Evolutionary conservation across 1,139 yeast species (phyloP).

Genomic region (Eremothecium gossypii): DNA sequence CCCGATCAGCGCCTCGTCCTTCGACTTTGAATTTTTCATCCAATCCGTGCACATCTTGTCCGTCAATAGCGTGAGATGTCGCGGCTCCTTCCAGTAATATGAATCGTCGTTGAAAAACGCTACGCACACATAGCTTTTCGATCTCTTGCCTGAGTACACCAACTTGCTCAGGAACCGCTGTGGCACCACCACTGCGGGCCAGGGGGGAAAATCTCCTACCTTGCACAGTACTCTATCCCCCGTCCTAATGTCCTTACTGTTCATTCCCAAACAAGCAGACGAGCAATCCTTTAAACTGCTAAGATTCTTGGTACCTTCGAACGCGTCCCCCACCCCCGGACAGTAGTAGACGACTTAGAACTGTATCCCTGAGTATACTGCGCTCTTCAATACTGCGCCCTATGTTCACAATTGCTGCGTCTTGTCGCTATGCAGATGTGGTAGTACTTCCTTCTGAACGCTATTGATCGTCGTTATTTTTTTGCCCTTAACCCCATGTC

Average conservation of each 20-base stretch:
- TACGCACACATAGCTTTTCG: slow-evolving; percentile 26
- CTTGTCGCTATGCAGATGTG: too few relatives aligned
- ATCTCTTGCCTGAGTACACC: slow-evolving; percentile 22
- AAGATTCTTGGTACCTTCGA: too few relatives aligned
- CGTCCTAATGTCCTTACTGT: slow-evolving; percentile 20
- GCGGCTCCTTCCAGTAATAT: slow-evolving; percentile 30
- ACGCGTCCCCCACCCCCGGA: too few relatives aligned
- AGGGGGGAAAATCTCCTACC: slow-evolving; percentile 30
- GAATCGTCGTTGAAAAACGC: slow-evolving; percentile 31
- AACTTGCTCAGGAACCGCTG: slow-evolving; percentile 26
- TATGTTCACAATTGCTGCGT: too few relatives aligned
- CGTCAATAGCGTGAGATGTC: slow-evolving; percentile 19
- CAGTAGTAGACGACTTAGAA: too few relatives aligned
- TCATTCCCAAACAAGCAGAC: slow-evolving; percentile 4
- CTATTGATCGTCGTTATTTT: not conserved
- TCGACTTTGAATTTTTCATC: slow-evolving; percentile 11
- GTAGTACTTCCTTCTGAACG: too few relatives aligned
- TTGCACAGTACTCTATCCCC: slow-evolving; percentile 32
- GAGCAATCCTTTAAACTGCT: not conserved
- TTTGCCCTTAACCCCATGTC: not conserved
- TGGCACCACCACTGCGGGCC: slow-evolving; percentile 34
- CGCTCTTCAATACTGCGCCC: too few relatives aligned
- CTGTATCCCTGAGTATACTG: too few relatives aligned
- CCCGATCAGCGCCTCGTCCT: slow-evolving; percentile 18
- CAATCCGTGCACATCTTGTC: slow-evolving; percentile 13